Evolutionary conservation across 2,329 filamentous ascomycete species (phyloP).

Genomic region (Diaporthe vexans): DNA sequence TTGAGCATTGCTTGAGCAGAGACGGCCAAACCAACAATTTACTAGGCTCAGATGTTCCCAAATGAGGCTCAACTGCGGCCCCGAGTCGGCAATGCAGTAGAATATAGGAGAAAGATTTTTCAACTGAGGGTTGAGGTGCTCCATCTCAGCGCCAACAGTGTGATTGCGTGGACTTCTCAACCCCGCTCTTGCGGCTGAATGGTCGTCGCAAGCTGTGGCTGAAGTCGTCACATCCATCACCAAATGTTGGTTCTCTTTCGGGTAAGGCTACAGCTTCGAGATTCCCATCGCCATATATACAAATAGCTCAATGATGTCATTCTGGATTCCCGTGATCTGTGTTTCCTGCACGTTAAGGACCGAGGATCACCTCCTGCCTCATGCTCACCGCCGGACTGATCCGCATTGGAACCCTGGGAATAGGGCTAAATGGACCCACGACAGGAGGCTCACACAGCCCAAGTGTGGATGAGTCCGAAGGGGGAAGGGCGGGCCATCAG

Average conservation of each 20-base stretch:
- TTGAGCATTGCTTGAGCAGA: not conserved
- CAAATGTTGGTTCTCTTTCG: conserved; percentile 4
- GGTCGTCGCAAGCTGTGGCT: conserved; percentile 17
- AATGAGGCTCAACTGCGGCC: not conserved
- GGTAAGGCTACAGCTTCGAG: not conserved
- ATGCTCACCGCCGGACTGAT: conserved; percentile 8
- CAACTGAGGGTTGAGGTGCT: not conserved
- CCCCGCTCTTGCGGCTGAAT: not conserved
- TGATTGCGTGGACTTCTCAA: not conserved
- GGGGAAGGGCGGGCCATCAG: conserved; percentile 2
- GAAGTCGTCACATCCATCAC: conserved; percentile 6
- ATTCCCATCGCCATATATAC: not conserved
- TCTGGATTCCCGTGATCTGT: conserved; percentile 16
- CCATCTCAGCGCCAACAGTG: not conserved
- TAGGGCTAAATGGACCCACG: not conserved
- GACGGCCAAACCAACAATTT: not conserved
- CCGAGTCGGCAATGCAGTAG: not conserved
- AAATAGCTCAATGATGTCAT: conserved; percentile 19
- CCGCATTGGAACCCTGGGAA: not conserved
- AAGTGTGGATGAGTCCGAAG: conserved; percentile 17
- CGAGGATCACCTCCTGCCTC: not conserved
- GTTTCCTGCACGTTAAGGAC: conserved; percentile 1
- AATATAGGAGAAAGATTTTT: not conserved
- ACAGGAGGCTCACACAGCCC: not conserved
- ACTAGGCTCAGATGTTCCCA: no score